Evolutionary conservation across 495 filamentous ascomycete genomes (phyloP).

Genomic region (Penicillium salamii): DNA sequence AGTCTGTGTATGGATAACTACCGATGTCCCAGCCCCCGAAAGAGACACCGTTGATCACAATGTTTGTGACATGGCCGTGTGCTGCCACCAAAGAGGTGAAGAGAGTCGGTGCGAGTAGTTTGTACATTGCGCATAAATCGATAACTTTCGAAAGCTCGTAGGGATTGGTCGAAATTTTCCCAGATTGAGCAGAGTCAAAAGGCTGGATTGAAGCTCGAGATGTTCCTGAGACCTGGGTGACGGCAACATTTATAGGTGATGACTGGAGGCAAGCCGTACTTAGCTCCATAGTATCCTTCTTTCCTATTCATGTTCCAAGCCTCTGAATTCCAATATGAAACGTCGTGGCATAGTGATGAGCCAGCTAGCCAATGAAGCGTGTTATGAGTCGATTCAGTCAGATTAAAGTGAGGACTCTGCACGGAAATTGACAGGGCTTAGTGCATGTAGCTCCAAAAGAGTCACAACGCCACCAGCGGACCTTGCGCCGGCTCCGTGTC

Average conservation of each 20-base stretch:
- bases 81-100: conserved; percentile 19
- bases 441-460: neutral
- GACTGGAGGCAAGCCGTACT: too few relatives aligned
- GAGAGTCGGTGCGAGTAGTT: neutral
- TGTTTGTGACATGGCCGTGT: conserved; percentile 29
- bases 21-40: conserved; percentile 45
- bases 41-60: conserved; percentile 31
- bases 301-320: too few relatives aligned
- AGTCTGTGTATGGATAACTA: conserved; percentile 26
- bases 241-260: neutral
- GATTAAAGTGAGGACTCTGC: neutral
- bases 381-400: neutral
- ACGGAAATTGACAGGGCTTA: neutral
- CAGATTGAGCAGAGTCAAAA: too few relatives aligned
- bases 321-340: neutral
- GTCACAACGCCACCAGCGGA: conserved; percentile 15
- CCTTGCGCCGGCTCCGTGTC: conserved; percentile 4
- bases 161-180: too few relatives aligned
- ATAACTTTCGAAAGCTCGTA: too few relatives aligned
- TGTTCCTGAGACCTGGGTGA: neutral
- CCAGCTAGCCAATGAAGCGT: neutral
- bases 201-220: neutral
- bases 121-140: conserved; percentile 2
- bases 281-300: too few relatives aligned
- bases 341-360: neutral